A percentile compares a stretch with the other conserved stretches of the same genome.
phyloP scores from a whole-genome alignment of 2,329 filamentous ascomycete genomes.

The Penicillium sp. region DNA sequence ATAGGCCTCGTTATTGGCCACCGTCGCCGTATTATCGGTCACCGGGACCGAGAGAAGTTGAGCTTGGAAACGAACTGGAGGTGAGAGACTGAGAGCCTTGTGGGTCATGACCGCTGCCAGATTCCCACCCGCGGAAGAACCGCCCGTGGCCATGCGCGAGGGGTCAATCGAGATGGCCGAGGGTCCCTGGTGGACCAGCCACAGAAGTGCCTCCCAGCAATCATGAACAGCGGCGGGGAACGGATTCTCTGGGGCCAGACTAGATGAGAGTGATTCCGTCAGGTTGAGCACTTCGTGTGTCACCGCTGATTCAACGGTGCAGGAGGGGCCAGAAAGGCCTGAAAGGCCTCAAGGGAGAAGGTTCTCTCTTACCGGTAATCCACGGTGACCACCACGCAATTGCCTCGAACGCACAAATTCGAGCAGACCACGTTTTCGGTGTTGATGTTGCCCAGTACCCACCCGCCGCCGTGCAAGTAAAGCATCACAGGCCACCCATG shows the following conservation, averaged over 20 bases:
- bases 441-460: constrained; percentile 53
- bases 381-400: constrained; percentile 50
- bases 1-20: constrained; percentile 44
- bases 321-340: too few relatives aligned
- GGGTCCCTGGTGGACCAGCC: constrained; percentile 36
- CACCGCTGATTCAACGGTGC: not conserved
- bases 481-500: constrained; percentile 52
- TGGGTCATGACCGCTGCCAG: constrained; percentile 51
- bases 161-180: constrained; percentile 38
- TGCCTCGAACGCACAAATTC: constrained; percentile 47
- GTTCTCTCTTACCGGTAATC: constrained; percentile 47
- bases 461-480: constrained; percentile 56
- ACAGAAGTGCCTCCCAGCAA: constrained; percentile 51
- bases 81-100: constrained; percentile 38
- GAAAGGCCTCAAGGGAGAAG: not conserved
- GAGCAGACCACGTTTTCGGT: constrained; percentile 54
- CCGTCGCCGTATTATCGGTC: constrained; percentile 51
- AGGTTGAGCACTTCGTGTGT: not conserved
- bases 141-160: constrained; percentile 44
- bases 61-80: constrained; percentile 37
- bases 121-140: constrained; percentile 50
- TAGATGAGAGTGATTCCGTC: constrained; percentile 14
- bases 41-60: constrained; percentile 55
- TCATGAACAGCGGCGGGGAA: constrained; percentile 55
- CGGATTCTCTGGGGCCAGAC: constrained; percentile 52